These are phyloP conservation scores for Suillus americanus DNA, from an alignment of 768 basidiomycete species.

Conservation along the genomic window DNA sequence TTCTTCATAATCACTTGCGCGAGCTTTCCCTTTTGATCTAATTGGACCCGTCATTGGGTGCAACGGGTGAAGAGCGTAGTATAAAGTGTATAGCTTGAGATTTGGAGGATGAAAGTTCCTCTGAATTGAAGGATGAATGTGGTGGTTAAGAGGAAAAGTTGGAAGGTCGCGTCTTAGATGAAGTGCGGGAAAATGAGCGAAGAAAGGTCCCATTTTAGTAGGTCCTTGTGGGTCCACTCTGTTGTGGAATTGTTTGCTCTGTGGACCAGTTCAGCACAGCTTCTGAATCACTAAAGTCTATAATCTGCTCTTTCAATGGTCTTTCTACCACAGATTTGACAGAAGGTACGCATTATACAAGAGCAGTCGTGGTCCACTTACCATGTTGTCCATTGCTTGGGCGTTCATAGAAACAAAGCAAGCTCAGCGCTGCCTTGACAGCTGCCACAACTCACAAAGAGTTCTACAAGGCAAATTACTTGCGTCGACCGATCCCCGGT, in stretches of 20 bases:
- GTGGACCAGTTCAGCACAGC: conserved; percentile 11
- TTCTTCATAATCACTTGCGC: conserved; percentile 8
- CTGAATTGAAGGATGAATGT: conserved; percentile 14
- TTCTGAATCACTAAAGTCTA: conserved; percentile 6
- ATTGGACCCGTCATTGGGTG: conserved; percentile 24
- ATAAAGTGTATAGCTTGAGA: conserved; percentile 9
- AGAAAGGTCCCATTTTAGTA: conserved; percentile 30
- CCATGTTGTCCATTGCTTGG: conserved; percentile 16
- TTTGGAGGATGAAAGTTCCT: conserved; percentile 13
- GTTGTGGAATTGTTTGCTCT: conserved; percentile 32
- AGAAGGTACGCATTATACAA: background rate
- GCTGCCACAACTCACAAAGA: conserved; percentile 23
- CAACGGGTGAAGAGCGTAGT: conserved; percentile 7
- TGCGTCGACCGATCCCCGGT: conserved; percentile 2
- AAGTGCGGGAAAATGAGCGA: conserved; percentile 25
- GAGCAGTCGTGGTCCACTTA: conserved; percentile 15
- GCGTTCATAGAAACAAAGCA: conserved; percentile 5
- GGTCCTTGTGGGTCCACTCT: conserved; percentile 35
- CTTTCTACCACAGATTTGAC: background rate
- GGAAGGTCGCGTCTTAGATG: conserved; percentile 27
- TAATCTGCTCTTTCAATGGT: conserved; percentile 3
- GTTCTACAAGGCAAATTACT: background rate
- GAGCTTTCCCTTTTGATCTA: conserved; percentile 10
- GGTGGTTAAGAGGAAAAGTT: conserved; percentile 10
- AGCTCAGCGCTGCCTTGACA: conserved; percentile 1